phyloP scores from a whole-genome alignment of 371 early-diverging fungal species.

The Quaeritorhiza haematococci region DNA sequence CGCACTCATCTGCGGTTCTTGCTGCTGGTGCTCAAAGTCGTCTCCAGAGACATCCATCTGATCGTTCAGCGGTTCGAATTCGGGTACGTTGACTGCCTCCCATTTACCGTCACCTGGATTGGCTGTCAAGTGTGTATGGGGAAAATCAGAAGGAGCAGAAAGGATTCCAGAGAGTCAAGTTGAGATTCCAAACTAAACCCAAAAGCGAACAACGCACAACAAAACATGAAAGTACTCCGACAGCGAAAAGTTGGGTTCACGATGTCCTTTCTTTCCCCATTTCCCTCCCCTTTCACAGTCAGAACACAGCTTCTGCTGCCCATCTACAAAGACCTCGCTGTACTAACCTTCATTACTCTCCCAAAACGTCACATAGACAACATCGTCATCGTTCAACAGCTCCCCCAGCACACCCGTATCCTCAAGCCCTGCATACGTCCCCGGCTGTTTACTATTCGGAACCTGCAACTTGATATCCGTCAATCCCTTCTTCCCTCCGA shows the following conservation, averaged over 20 bases:
- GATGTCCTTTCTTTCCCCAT: too few relatives aligned
- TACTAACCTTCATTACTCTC: conserved; percentile 13
- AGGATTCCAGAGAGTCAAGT: not conserved
- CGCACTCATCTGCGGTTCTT: too few relatives aligned
- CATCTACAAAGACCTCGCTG: not conserved
- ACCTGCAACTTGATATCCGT: conserved; percentile 4
- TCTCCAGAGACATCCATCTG: too few relatives aligned
- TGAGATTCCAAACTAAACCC: not conserved
- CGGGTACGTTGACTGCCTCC: conserved; percentile 28
- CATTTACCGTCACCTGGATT: conserved; percentile 13
- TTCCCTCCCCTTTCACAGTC: too few relatives aligned
- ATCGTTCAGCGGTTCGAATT: conserved; percentile 33
- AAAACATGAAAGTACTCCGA: too few relatives aligned
- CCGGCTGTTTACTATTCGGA: conserved; percentile 1
- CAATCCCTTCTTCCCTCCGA: not conserved
- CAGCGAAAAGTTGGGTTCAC: not conserved
- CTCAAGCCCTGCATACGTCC: conserved; percentile 22
- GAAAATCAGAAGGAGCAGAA: not conserved
- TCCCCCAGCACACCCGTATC: conserved; percentile 35
- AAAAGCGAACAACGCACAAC: too few relatives aligned
- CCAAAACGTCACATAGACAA: conserved; percentile 23
- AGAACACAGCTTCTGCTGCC: not conserved
- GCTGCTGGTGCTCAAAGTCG: too few relatives aligned
- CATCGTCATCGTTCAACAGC: conserved; percentile 26
- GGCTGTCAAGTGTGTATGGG: conserved; percentile 6